These are phyloP conservation scores for Pezicula rhizophila DNA, from an alignment of 2,329 filamentous ascomycete genomes.

Conservation along the genomic window DNA sequence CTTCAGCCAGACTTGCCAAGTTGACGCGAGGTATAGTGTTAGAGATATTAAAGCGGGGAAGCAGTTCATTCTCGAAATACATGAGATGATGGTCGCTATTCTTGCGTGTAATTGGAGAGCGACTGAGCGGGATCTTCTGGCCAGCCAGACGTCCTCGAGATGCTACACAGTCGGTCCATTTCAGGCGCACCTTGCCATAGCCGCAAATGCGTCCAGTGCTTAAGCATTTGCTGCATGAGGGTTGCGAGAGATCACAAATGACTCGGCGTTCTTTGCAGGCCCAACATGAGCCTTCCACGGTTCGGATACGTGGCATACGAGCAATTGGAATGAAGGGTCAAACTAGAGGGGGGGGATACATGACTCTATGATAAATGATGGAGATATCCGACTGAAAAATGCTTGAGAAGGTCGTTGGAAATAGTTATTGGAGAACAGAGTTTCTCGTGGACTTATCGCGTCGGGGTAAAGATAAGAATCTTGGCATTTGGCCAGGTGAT, in stretches of 20 bases:
- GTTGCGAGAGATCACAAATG: slow-evolving; percentile 35
- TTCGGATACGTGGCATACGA: slow-evolving; percentile 17
- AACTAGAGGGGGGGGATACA: too few species aligned
- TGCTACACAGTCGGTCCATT: slow-evolving; percentile 34
- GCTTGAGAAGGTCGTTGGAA: too few species aligned
- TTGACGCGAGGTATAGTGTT: slow-evolving; percentile 20
- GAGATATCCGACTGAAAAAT: too few species aligned
- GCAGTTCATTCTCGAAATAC: slow-evolving; percentile 23
- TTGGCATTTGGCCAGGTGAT: too few species aligned
- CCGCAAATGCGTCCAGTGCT: slow-evolving; percentile 26
- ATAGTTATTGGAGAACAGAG: too few species aligned
- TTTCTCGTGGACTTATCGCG: too few species aligned
- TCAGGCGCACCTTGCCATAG: slow-evolving; percentile 33
- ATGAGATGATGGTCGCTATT: slow-evolving; percentile 23
- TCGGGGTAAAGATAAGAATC: too few species aligned
- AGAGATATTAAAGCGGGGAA: slow-evolving; percentile 23
- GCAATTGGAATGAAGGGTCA: not conserved
- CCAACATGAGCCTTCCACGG: slow-evolving; percentile 38
- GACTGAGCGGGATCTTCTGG: slow-evolving; percentile 24
- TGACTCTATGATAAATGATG: too few species aligned
- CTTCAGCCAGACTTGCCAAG: slow-evolving; percentile 16
- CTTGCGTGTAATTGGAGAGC: slow-evolving; percentile 19
- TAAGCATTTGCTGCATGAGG: slow-evolving; percentile 32
- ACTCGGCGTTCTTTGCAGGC: slow-evolving; percentile 38
- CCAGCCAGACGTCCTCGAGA: slow-evolving; percentile 27